These are phyloP conservation scores for Sungouiozyma intestinalis DNA, from an alignment of 805 yeast species.

Conservation along the genomic window DNA sequence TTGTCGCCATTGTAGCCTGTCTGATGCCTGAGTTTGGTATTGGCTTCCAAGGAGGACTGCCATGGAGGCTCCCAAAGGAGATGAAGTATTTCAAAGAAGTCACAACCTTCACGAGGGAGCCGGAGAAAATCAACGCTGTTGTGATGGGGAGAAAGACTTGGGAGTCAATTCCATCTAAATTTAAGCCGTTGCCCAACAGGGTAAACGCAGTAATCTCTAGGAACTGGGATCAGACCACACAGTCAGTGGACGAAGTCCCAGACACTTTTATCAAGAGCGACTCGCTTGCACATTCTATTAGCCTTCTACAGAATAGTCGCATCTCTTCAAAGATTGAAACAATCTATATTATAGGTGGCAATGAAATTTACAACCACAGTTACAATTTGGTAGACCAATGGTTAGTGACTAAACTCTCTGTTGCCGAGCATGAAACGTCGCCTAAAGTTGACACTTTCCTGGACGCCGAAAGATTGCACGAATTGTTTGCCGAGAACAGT, in stretches of 20 bases:
- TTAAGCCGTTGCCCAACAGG: conserved; percentile 73
- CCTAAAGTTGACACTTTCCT: conserved; percentile 68
- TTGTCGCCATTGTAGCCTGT: conserved; percentile 77
- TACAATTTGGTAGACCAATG: conserved; percentile 40
- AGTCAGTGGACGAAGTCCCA: conserved; percentile 1
- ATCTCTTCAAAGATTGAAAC: conserved; percentile 32
- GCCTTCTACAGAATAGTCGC: conserved; percentile 3
- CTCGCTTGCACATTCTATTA: conserved; percentile 37
- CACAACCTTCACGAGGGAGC: conserved; percentile 39
- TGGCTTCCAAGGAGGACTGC: conserved; percentile 70
- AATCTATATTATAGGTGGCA: conserved; percentile 87
- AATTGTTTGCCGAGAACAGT: conserved; percentile 17
- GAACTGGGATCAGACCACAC: conserved; percentile 6
- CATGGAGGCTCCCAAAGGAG: conserved; percentile 81
- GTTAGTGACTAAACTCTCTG: conserved; percentile 57
- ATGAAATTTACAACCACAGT: conserved; percentile 63
- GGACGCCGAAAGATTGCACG: conserved; percentile 23
- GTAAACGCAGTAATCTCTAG: conserved; percentile 68
- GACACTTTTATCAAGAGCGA: conserved; percentile 23
- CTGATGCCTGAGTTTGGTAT: conserved; percentile 73
- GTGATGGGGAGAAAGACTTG: conserved; percentile 95
- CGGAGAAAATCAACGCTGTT: conserved; percentile 54
- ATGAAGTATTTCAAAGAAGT: conserved; percentile 75
- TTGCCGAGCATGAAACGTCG: conserved; percentile 14
- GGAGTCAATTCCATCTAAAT: conserved; percentile 81